phyloP scores from a whole-genome alignment of 2,329 filamentous ascomycete species.

The Trichoderma breve region DNA sequence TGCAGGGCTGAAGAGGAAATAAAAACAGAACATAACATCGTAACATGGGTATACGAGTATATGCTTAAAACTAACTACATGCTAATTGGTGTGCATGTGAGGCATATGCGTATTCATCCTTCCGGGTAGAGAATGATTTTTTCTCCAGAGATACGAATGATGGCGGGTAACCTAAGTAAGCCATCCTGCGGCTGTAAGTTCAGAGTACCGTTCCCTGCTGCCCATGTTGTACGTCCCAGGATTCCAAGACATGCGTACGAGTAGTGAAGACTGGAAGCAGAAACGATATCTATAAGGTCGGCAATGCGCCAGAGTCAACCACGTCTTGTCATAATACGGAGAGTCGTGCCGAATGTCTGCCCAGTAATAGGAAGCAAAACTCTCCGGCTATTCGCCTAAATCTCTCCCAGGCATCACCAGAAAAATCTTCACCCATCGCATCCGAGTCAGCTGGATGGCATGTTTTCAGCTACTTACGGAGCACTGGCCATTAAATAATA shows the following conservation, averaged over 20 bases:
- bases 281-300: not conserved
- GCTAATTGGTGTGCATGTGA: no score
- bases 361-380: not conserved
- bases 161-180: not conserved
- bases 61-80: no score
- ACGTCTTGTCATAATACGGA: not conserved
- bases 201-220: not conserved
- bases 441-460: constrained; percentile 1
- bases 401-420: not conserved
- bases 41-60: no score
- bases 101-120: no score
- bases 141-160: not conserved
- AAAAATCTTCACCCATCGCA: not conserved
- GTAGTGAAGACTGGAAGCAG: not conserved
- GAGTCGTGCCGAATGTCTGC: not conserved
- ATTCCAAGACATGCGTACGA: not conserved
- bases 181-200: not conserved
- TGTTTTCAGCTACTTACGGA: not conserved
- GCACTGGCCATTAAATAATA: not conserved
- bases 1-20: not conserved
- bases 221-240: no score
- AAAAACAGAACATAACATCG: no score
- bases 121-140: no score
- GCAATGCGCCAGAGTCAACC: not conserved
- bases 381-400: not conserved